Base-by-base conservation (phyloP, 345 rosid genomes). In the Rhodamnia argentea region DNA sequence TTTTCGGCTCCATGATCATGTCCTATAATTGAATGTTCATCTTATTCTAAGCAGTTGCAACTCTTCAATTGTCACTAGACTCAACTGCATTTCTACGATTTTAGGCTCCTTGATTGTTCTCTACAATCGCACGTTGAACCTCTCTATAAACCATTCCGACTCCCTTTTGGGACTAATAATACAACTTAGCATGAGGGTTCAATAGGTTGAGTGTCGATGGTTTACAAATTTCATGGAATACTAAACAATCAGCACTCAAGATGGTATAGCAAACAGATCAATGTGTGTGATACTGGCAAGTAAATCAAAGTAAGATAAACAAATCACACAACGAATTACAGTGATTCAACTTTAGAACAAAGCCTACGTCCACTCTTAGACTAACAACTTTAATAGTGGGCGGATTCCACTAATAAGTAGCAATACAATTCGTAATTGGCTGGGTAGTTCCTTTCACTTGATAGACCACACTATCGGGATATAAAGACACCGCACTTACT, bases 341-440 rank as follows among this genome's bases (percentile, higher is more conserved):
- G 13, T 56, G 59, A 13, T 56, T 56, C 5, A 56, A 22, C 59
- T 22, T 3, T 56, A 56, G 23, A 5, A 56, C 59, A 24, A 23
- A 0, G 59, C 59, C n/a, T 12, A 23, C 0, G 0, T 56, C 13
- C 1, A 56, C 59, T 56, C 59, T 56, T 13, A 0, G 24, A 56
- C 13, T 23, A 56, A 22, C 0, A 2, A 2, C 59, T 2, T 1
- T 22, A 56, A 56, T 56, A 8, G 13, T 5, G 0, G 13, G 8
- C 24, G n/a, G 59, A 56, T 56, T 56, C 59, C 59, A 8, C 59
- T 23, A 56, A n/a, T 56, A 56, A 56, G 10, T 12, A 56, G 10
- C 2, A 12, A 1, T 56, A 26, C 59, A 56, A 56, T 11, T 56
- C 24, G 4, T 22, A 24, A 56, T 3, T 56, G 59, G 2, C n/a